Base-by-base conservation (phyloP, 169 alveolate species). In the Cryptosporidium andersoni region DNA sequence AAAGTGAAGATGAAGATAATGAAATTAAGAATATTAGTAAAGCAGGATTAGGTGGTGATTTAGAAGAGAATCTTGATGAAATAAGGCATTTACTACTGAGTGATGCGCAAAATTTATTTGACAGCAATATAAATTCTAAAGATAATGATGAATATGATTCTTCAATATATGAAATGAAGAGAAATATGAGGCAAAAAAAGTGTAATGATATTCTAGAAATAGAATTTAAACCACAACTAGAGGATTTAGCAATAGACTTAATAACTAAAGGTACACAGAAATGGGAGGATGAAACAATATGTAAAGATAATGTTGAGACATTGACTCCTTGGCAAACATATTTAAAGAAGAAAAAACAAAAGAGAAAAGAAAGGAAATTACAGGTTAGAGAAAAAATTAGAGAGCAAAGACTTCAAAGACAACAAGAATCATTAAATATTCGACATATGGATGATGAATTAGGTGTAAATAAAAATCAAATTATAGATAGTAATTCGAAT, bases 271-370 rank as follows among this genome's bases (percentile, higher is more conserved):
- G 85, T 14, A 74, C 55, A 25, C 60, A 74, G 49, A 74, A 58
- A 39, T 74, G 85, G 85, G 85, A 74, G 37, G 68, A 74, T n/a
- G 47, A 25, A 58, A 47, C 39, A 36, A n/a, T 37, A 45, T 34
- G 8, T 74, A 64, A 43, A 14, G 64, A 58, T 12, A 42, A 25
- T 3, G 14, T 43, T 16, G 60, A 74, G 43, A 8, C 45, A 45
- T 9, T 74, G 16, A 74, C 85, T 45, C 89, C 89, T 2, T 81
- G 89, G 89, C 85, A 81, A 53, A 42, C 58, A 48, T 81, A 81
- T 64, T 45, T 81, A 11, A 81, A 81, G 12, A 81, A 81, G 58
- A 81, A 82, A 48, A 65, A 64, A 52, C 89, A 64, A 63, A 81
- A 81, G 64, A 80, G 43, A 14, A 81, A 66, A 56, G 89, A 62